Conservation (phyloP, 2,329 filamentous ascomycete species). For the Amauroascus niger region DNA sequence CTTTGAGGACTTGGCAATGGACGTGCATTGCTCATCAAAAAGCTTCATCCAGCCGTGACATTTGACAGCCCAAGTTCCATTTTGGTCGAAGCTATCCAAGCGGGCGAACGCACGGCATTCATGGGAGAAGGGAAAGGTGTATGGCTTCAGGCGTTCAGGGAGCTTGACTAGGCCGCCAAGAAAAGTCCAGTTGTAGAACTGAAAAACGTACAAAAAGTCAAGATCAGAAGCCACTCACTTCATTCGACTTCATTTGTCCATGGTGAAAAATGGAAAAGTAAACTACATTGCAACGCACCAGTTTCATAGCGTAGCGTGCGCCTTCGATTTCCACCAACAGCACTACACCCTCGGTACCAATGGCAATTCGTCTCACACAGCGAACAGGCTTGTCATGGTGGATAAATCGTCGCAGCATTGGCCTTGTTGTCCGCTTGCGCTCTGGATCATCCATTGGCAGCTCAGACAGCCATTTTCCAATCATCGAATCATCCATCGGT, state of each 20-base stretch:
- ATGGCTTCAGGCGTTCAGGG: not conserved
- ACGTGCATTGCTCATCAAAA: slow-evolving; percentile 6
- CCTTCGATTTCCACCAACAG: slow-evolving; percentile 9
- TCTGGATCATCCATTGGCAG: slow-evolving; percentile 12
- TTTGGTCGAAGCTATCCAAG: slow-evolving; percentile 13
- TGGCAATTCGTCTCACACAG: not conserved
- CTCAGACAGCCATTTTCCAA: slow-evolving; percentile 8
- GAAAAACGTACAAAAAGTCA: not conserved
- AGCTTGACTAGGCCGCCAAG: not conserved
- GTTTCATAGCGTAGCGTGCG: slow-evolving; percentile 10
- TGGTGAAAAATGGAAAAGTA: not conserved
- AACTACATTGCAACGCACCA: slow-evolving; percentile 14
- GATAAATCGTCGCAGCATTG: slow-evolving; percentile 14
- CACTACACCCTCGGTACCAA: slow-evolving; percentile 11
- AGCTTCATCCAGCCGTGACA: slow-evolving; percentile 16
- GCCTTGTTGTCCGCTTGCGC: slow-evolving; percentile 7
- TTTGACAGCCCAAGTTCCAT: slow-evolving; percentile 16
- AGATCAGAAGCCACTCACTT: no score
- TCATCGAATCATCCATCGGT: slow-evolving; percentile 13
- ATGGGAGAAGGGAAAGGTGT: slow-evolving; percentile 10
- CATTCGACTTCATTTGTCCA: not conserved
- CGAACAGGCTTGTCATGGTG: slow-evolving; percentile 13
- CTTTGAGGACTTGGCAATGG: not conserved
- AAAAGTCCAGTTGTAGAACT: not conserved
- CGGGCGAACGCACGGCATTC: slow-evolving; percentile 15